Evolutionary conservation across 257 asterid genomes (phyloP), one percentile per base, ranked within the genome.

Genomic region (Solanum dulcamara): DNA sequence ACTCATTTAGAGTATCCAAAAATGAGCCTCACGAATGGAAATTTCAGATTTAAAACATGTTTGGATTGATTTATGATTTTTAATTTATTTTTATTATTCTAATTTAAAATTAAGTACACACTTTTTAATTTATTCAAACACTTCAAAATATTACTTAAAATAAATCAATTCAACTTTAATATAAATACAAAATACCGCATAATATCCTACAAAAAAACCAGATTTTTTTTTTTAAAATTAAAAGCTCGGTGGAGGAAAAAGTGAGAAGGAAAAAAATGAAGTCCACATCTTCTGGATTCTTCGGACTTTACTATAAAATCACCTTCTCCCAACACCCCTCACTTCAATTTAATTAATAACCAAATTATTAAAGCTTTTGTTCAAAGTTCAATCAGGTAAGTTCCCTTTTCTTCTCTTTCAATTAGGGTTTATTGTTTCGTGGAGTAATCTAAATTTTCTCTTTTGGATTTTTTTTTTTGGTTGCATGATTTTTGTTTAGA

Each of bases 401-500:
- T 18, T 4, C 50, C 15, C 15, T 18, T 68, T 74, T 26, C 33
- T 38, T 24, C 7, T 40, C 35, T 40, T 24, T n/a, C 81, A 74
- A 40, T 11, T 70, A 20, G 22, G 22, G 6, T 17, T 20, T 38
- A 2, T 2, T 35, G 17, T 38, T 40, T 12, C 18, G 81, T 13
- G 22, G 28, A 60, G 33, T 72, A n/a, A 33, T 33, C 71, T 22
- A 22, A 71, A 38, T 37, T 11, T 38, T 20, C 10, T 22, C 6
- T 11, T 40, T 74, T 30, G 4, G 40, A 5, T 57, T 79, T 85
- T 60, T 89, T 50, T 50, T 80, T 81, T 81, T 81, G 81, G 85
- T 84, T 48, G 42, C 93, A 90, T 93, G 89, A 86, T 81, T 85
- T 30, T 37, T 85, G 83, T n/a, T n/a, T 88, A 64, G 89, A 89